Base-by-base conservation (phyloP, 2,329 filamentous ascomycete genomes). In the Fusarium beomiforme region DNA sequence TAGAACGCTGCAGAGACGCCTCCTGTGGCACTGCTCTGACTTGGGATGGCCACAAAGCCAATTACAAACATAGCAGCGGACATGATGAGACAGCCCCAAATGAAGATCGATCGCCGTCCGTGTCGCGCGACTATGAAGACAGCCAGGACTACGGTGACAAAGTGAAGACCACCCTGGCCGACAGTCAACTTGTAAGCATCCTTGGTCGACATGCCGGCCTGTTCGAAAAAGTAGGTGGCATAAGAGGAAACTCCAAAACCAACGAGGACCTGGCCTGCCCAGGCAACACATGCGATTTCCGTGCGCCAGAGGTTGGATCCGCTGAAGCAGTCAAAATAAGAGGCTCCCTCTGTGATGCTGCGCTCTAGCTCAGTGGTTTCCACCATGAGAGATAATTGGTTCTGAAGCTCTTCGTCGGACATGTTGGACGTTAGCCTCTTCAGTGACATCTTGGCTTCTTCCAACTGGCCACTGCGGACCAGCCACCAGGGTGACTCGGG, bases 241-340 rank as follows among this genome's bases (percentile, higher is more conserved):
- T 54, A 54, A 1, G 34, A 29, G 14, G 24, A 41, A 26, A 54
- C 34, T 19, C 19, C 24, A 16, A 41, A 54, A 16, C 50, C 50
- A 14, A 41, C 24, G 7, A 42, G 34, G n/a, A 29, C 34, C 21
- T 54, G 50, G 13, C 23, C 42, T 11, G 36, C 34, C 34, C 34
- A 41, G 19, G 50, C 19, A 19, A 41, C 88, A 88, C 71, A 86
- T 2, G 61, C 56, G 10, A 64, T 60, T 46, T 83, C 80, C 2
- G 81, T 83, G 5, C 83, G 75, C 4, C 82, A 77, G 2, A 82
- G 76, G 49, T 87, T 81, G 24, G 78, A 67, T 11, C 81, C 80
- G 34, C 76, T 79, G 75, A 86, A 85, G 69, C 81, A 84, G 69
- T 85, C 81, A 16, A 49, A 21, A 23, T 49, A 49, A 8, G 46